Conservation (phyloP, 768 basidiomycete genomes). For the Inosperma sp. region DNA sequence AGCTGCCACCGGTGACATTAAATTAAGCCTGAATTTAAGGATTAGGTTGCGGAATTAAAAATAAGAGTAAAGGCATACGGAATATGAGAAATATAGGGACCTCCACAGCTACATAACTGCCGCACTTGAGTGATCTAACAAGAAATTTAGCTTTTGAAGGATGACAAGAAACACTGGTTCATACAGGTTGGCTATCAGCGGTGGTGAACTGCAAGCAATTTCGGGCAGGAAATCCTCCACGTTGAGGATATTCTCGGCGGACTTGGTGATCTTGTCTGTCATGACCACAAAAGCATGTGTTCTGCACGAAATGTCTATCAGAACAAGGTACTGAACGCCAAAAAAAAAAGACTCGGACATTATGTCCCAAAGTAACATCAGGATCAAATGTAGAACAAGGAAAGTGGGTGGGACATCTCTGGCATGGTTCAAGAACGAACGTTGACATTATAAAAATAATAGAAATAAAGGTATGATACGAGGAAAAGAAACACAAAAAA, state of each 20-base stretch:
- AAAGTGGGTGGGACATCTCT: background rate
- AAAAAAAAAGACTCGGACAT: background rate
- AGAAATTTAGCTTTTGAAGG: background rate
- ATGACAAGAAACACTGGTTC: background rate
- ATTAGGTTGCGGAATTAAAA: no score
- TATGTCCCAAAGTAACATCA: background rate
- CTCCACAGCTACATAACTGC: background rate
- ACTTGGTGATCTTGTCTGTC: background rate
- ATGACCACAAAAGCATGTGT: background rate
- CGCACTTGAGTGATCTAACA: background rate
- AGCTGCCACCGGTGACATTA: background rate
- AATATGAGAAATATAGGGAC: background rate
- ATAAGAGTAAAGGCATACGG: background rate
- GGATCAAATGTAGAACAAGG: background rate
- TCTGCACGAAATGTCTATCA: background rate
- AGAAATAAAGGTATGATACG: background rate
- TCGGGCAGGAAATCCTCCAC: background rate
- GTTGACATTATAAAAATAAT: background rate
- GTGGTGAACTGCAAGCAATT: background rate
- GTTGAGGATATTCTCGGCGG: background rate
- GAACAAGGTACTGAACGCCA: background rate
- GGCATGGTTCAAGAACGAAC: conserved; percentile 4
- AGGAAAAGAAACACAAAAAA: background rate
- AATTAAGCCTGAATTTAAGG: background rate
- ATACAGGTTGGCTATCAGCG: background rate